Evolutionary conservation across 1,284 basidiomycete species (phyloP).

Genomic region (Waitea zeae): DNA sequence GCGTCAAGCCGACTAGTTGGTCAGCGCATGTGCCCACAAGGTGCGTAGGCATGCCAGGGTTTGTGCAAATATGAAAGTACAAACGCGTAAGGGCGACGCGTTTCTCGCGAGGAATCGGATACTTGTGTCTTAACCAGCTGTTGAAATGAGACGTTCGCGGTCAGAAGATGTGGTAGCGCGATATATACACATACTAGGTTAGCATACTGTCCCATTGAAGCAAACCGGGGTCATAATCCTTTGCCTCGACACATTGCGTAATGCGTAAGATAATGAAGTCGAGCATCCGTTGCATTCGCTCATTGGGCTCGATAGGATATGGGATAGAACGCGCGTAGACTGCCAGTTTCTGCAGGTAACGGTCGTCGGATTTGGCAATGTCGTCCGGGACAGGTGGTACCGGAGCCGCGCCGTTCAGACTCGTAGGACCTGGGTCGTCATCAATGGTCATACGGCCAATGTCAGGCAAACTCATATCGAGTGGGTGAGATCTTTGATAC

Average conservation of each 20-base stretch:
- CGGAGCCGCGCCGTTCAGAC: neutral
- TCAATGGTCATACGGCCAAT: slow-evolving; percentile 26
- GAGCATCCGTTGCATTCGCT: slow-evolving; percentile 66
- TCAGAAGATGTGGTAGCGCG: slow-evolving; percentile 5
- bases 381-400: slow-evolving; percentile 15
- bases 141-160: slow-evolving; percentile 7
- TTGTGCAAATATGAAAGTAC: slow-evolving; percentile 54
- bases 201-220: slow-evolving; percentile 67
- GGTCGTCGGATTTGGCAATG: slow-evolving; percentile 21
- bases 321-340: slow-evolving; percentile 51
- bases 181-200: slow-evolving; percentile 34
- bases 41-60: slow-evolving; percentile 42
- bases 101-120: slow-evolving; percentile 70
- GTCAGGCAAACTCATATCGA: slow-evolving; percentile 37
- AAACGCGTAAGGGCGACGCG: slow-evolving; percentile 65
- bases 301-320: slow-evolving; percentile 67
- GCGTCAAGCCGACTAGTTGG: slow-evolving; percentile 32
- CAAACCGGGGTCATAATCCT: slow-evolving; percentile 67
- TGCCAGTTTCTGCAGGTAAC: slow-evolving; percentile 36
- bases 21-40: slow-evolving; percentile 43
- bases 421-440: slow-evolving; percentile 14
- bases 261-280: slow-evolving; percentile 60
- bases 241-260: slow-evolving; percentile 59
- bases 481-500: too few species aligned
- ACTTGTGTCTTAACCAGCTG: slow-evolving; percentile 73